Base-by-base conservation (phyloP, 352 stramenopile genomes). In the Lagenidium sp. region DNA sequence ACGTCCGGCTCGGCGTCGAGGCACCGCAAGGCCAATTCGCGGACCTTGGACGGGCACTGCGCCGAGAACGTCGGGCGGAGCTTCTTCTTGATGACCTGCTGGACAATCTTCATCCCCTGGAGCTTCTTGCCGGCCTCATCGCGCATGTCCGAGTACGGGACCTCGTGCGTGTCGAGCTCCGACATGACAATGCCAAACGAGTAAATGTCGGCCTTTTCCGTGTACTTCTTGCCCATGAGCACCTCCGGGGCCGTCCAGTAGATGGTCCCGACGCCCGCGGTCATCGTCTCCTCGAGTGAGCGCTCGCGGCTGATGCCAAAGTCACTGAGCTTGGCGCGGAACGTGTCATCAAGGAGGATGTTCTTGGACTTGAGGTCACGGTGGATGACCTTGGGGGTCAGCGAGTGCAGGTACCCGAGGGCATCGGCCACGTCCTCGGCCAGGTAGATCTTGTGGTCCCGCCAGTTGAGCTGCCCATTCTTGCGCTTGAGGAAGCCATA, bases 201-300 rank as follows among this genome's bases (percentile, higher is more conserved):
- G 50, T 81, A 92, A 29, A 92, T 86, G 41, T 92, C 79, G 19
- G 76, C 76, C 48, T 86, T 86, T 49, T 87, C 74, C 20, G 71
- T 86, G 62, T 92, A 89, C 56, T 88, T 87, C 41, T 80, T 84
- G 42, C 74, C 76, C 62, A 83, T 81, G 19, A 92, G 57, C 18
- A 92, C 72, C 44, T 92, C 79, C 0, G 79, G 79, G 20, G 79
- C 79, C 38, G 77, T 92, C 76, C 76, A 92, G 53, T 85, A 85
- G 53, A 87, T 84, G 41, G 79, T 92, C 28, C 79, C 79, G 20
- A 92, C 79, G 21, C 76, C 79, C 4, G 68, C 68, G 2, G 76
- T 89, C 79, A 88, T 89, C 8, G 80, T 92, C 44, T 92, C 80
- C 24, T 85, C 68, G 7, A 86, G 59, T 2, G 69, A 83, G 11